These are phyloP conservation scores for Plasmodium relictum DNA, from an alignment of 169 alveolate genomes.

Conservation along the genomic window DNA sequence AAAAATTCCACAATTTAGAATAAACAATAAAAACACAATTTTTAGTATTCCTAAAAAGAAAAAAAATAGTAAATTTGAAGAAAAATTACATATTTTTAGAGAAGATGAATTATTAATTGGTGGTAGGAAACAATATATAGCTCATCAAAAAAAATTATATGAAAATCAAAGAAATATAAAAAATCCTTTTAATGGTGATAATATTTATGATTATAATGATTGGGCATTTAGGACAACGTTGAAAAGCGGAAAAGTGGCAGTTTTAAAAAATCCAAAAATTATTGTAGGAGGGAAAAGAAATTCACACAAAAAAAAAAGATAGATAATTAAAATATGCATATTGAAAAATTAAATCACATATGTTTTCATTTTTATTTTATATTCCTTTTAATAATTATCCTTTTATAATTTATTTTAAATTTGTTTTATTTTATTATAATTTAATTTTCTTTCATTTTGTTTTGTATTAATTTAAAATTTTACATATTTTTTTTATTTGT, in stretches of 20 bases:
- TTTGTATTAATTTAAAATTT: not conserved
- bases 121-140: conserved; percentile 79
- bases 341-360: too few relatives aligned
- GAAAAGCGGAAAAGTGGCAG: conserved; percentile 65
- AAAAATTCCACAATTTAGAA: conserved; percentile 61
- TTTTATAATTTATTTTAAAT: not conserved
- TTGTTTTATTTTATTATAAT: not conserved
- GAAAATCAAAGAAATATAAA: conserved; percentile 51
- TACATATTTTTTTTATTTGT: not conserved
- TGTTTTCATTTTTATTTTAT: too few relatives aligned
- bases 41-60: conserved; percentile 86
- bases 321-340: not conserved
- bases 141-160: conserved; percentile 77
- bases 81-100: conserved; percentile 81
- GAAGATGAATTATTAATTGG: conserved; percentile 88
- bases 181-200: conserved; percentile 56
- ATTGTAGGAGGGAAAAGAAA: conserved; percentile 48
- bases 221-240: conserved; percentile 71
- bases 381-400: too few relatives aligned
- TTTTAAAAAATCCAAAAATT: conserved; percentile 69
- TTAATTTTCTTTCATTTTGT: not conserved
- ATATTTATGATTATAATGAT: conserved; percentile 28
- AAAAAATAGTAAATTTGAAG: conserved; percentile 78
- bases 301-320: conserved; percentile 33
- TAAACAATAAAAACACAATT: conserved; percentile 83